A percentile compares a stretch with the other conserved stretches of the same genome.
Evolutionary conservation across 75 land plant species (phyloP).

Genomic region (Cunninghamia lanceolata): DNA sequence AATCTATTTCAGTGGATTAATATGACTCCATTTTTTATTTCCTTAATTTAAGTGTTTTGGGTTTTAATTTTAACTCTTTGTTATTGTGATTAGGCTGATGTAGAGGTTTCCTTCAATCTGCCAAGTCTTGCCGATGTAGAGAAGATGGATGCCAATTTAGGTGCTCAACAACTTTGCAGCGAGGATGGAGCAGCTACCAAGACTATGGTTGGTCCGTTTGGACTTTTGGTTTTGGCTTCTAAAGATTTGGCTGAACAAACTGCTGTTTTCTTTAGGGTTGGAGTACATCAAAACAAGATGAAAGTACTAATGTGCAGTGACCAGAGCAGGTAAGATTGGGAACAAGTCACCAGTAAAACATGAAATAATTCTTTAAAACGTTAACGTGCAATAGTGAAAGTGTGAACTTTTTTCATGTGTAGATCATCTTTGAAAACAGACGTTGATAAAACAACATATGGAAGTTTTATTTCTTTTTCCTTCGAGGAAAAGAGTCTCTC

Average conservation of each 20-base stretch:
- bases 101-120: slow-evolving; percentile 48
- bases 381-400: not conserved
- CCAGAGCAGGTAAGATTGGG: slow-evolving; percentile 44
- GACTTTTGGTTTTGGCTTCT: slow-evolving; percentile 55
- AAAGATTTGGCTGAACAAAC: slow-evolving; percentile 50
- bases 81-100: slow-evolving; percentile 43
- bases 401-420: not conserved
- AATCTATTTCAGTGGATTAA: no score
- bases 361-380: not conserved
- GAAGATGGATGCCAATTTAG: slow-evolving; percentile 2
- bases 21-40: no score
- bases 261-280: slow-evolving; percentile 56
- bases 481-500: not conserved
- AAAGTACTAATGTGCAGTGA: slow-evolving; percentile 58
- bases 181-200: slow-evolving; percentile 21
- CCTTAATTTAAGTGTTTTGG: no score
- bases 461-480: slow-evolving; percentile 28
- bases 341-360: not conserved
- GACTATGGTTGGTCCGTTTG: slow-evolving; percentile 62
- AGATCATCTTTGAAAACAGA: slow-evolving; percentile 44
- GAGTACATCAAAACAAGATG: slow-evolving; percentile 17
- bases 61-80: no score
- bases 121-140: slow-evolving; percentile 9
- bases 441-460: slow-evolving; percentile 49
- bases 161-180: slow-evolving; percentile 40